Conservation (phyloP, 1,139 yeast genomes). For the Casaregolazyma lundiana region DNA sequence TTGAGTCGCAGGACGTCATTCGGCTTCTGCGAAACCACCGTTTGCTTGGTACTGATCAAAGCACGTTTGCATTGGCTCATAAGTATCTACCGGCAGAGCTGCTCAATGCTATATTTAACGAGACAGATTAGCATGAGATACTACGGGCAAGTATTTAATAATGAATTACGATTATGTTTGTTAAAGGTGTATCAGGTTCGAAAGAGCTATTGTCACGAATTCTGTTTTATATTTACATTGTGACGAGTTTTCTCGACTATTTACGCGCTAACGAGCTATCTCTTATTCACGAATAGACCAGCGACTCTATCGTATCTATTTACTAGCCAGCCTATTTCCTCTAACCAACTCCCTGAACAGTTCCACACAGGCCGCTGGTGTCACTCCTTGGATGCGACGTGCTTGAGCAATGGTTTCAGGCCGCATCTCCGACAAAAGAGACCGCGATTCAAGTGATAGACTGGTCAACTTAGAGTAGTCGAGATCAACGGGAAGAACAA, state of each 20-base stretch:
- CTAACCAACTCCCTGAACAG: constrained; percentile 28
- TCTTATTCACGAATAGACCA: too few relatives aligned
- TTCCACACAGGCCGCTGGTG: constrained; percentile 53
- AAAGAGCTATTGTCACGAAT: too few relatives aligned
- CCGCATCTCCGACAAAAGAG: constrained; percentile 63
- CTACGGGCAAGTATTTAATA: not conserved
- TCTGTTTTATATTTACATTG: too few relatives aligned
- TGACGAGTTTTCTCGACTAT: too few relatives aligned
- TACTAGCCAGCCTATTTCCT: not conserved
- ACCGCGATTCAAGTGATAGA: constrained; percentile 71
- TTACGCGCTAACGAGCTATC: too few relatives aligned
- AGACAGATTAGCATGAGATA: not conserved
- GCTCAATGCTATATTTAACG: constrained; percentile 19
- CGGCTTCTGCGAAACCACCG: constrained; percentile 28
- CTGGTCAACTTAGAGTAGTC: constrained; percentile 51
- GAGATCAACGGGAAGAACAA: constrained; percentile 60
- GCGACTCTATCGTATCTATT: too few relatives aligned
- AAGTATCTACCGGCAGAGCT: constrained; percentile 30
- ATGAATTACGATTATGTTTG: not conserved
- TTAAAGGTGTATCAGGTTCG: too few relatives aligned
- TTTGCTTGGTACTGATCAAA: constrained; percentile 15
- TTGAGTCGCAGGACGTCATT: constrained; percentile 29
- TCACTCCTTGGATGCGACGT: constrained; percentile 86
- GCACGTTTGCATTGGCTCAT: constrained; percentile 25
- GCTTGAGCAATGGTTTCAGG: constrained; percentile 95